phyloP scores from a whole-genome alignment of 495 filamentous ascomycete genomes.

The Penicillium lagena region DNA sequence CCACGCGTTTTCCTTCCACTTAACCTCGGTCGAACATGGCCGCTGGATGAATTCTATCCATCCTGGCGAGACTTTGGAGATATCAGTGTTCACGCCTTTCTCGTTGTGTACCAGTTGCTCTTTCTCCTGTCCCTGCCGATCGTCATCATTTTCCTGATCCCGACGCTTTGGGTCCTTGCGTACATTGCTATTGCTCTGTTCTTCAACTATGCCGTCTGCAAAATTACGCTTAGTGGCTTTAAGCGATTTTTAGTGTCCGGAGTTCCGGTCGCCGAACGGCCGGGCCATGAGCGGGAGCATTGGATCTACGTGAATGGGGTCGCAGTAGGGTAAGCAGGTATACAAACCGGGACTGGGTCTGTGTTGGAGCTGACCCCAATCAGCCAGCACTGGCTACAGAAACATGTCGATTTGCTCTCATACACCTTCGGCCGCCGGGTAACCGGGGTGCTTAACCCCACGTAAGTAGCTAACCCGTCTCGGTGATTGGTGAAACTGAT shows the following conservation, averaged over 20 bases:
- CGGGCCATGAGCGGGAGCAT: conserved; percentile 21
- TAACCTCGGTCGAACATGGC: conserved; percentile 37
- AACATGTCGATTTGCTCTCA: conserved; percentile 65
- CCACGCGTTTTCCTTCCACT: conserved; percentile 49
- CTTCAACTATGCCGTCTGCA: conserved; percentile 44
- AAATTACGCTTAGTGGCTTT: conserved; percentile 36
- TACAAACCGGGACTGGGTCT: neutral
- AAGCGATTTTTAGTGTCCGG: conserved; percentile 17
- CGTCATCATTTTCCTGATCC: conserved; percentile 32
- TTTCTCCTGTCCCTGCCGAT: conserved; percentile 42
- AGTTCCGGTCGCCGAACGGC: conserved; percentile 11
- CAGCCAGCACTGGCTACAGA: conserved; percentile 46
- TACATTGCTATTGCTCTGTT: conserved; percentile 28
- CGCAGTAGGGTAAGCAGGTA: conserved; percentile 20
- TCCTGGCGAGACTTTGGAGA: conserved; percentile 37
- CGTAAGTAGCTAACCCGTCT: conserved; percentile 27
- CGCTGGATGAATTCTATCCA: conserved; percentile 53
- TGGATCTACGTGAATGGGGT: conserved; percentile 39
- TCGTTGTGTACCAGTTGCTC: conserved; percentile 30
- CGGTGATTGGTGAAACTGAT: neutral
- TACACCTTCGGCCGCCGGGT: conserved; percentile 69
- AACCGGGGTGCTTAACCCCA: conserved; percentile 78
- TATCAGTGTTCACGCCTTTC: conserved; percentile 46
- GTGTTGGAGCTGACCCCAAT: neutral
- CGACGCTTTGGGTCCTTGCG: conserved; percentile 45